Conservation (phyloP, 2,329 filamentous ascomycete genomes). For the Fusarium acutatum region DNA sequence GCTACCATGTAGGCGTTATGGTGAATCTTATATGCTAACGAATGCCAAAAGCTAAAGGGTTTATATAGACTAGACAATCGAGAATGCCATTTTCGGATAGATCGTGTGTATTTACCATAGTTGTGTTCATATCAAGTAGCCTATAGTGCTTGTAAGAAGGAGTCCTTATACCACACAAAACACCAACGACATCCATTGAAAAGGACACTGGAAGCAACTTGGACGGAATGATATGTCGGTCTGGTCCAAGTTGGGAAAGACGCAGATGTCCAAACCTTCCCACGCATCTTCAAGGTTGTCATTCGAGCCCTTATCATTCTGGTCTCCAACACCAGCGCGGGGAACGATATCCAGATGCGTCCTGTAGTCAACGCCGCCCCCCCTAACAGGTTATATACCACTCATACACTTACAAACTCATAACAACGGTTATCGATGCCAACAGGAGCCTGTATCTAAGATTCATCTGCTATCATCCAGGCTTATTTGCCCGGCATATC, state of each 20-base stretch:
- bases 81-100: not conserved
- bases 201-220: not conserved
- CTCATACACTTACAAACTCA: not conserved
- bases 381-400: not conserved
- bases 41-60: not conserved
- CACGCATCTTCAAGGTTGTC: not conserved
- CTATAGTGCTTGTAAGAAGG: not conserved
- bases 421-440: not conserved
- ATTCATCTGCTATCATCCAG: not conserved
- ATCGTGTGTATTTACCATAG: not conserved
- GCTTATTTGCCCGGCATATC: constrained; percentile 29
- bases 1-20: not conserved
- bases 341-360: not conserved
- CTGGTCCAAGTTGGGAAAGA: not conserved
- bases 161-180: not conserved
- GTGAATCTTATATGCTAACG: not conserved
- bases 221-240: not conserved
- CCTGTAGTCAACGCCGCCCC: not conserved
- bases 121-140: not conserved
- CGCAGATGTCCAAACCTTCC: not conserved
- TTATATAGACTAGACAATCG: not conserved
- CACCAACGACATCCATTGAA: not conserved
- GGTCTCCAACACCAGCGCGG: not conserved
- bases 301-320: constrained; percentile 1
- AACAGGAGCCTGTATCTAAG: not conserved